Evolutionary conservation across 192 early-diverging fungal genomes (phyloP).

Genomic region (Linnemannia schmuckeri): DNA sequence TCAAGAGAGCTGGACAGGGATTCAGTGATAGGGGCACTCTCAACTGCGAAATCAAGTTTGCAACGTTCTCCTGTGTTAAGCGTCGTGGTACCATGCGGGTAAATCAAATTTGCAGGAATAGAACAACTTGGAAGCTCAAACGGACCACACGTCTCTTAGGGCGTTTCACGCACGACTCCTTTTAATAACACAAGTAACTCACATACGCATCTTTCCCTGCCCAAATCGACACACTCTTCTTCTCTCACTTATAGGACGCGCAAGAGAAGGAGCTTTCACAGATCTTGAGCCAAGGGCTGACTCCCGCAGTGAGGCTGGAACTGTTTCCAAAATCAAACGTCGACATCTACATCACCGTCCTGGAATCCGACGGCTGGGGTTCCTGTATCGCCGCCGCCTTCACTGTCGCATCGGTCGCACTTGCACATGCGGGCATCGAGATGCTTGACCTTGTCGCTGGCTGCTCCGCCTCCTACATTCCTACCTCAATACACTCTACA

Average conservation of each 20-base stretch:
- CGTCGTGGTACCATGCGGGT: constrained; percentile 63
- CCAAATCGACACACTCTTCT: not conserved
- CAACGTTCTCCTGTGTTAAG: constrained; percentile 76
- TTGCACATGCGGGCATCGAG: constrained; percentile 90
- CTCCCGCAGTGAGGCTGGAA: constrained; percentile 80
- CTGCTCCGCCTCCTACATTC: constrained; percentile 65
- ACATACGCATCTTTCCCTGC: not conserved
- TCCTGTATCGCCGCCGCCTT: constrained; percentile 76
- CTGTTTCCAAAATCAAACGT: constrained; percentile 80
- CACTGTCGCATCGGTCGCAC: constrained; percentile 73
- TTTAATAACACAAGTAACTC: not conserved
- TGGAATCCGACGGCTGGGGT: constrained; percentile 77
- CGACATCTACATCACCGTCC: constrained; percentile 76
- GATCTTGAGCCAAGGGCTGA: constrained; percentile 72
- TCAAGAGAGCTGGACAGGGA: constrained; percentile 58
- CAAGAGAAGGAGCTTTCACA: constrained; percentile 77
- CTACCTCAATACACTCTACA: constrained; percentile 20
- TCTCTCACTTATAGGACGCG: constrained; percentile 59
- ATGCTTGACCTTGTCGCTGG: constrained; percentile 87
- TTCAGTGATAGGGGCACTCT: constrained; percentile 69
- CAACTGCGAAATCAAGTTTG: constrained; percentile 83
- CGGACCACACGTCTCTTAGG: too few species aligned
- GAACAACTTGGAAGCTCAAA: too few species aligned
- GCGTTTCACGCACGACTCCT: too few species aligned
- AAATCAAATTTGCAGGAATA: not conserved